A percentile compares a stretch with the other conserved stretches of the same genome.
phyloP scores from a whole-genome alignment of 2,329 filamentous ascomycete species.

The Emergomyces pasteurianus region DNA sequence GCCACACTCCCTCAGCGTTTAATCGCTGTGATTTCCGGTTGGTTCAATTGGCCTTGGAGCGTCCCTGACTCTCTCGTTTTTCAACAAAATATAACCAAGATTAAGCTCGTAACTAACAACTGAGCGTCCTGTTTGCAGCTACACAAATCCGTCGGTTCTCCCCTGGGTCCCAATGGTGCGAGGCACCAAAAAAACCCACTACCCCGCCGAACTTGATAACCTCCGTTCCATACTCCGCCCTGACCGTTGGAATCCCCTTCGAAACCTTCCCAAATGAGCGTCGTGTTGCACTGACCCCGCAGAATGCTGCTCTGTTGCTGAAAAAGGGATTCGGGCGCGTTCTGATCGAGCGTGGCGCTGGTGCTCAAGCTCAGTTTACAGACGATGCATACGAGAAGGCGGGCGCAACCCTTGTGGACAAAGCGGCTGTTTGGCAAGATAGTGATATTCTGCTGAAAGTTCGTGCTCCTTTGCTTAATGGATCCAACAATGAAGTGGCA shows the following conservation, averaged over 20 bases:
- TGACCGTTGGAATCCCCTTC: slow-evolving; percentile 67
- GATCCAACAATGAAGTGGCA: slow-evolving; percentile 52
- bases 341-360: slow-evolving; percentile 70
- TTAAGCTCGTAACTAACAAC: neutral
- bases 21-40: slow-evolving; percentile 7
- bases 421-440: slow-evolving; percentile 56
- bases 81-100: neutral
- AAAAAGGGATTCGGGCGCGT: slow-evolving; percentile 76
- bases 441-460: slow-evolving; percentile 79
- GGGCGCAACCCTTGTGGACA: slow-evolving; percentile 64
- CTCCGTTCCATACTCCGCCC: slow-evolving; percentile 50
- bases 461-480: slow-evolving; percentile 53
- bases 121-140: neutral
- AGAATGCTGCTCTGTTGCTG: slow-evolving; percentile 67
- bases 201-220: slow-evolving; percentile 7
- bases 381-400: slow-evolving; percentile 67
- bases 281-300: slow-evolving; percentile 72
- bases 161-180: slow-evolving; percentile 3
- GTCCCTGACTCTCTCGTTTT: neutral
- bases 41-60: neutral
- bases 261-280: slow-evolving; percentile 71
- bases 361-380: slow-evolving; percentile 61
- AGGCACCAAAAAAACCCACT: slow-evolving; percentile 4
- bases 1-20: slow-evolving; percentile 5
- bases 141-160: slow-evolving; percentile 8